Percentiles rank a stretch among this genome's conserved stretches.
Evolutionary conservation across 2,329 filamentous ascomycete genomes (phyloP).

Genomic region (Trichoderma harzianum): DNA sequence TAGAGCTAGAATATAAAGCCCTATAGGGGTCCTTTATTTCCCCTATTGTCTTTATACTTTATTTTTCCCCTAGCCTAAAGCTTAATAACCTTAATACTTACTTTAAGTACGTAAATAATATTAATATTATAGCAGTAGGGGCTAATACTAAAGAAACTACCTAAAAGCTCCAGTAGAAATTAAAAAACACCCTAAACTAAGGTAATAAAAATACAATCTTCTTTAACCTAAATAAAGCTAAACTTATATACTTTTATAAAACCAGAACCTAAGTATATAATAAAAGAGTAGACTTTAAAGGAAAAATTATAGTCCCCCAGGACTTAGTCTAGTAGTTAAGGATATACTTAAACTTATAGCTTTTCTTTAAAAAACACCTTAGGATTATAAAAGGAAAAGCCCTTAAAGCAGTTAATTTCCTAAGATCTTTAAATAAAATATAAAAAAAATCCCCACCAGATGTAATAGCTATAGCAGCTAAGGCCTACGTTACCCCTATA

Average conservation of each 20-base stretch:
- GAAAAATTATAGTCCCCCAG: not conserved
- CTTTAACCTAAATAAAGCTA: no score
- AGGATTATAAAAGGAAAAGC: not conserved
- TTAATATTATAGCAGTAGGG: not conserved
- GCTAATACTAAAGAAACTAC: no score
- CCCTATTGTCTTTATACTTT: not conserved
- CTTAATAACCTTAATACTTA: not conserved
- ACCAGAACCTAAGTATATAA: no score
- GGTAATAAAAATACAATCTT: no score
- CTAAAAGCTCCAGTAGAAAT: not conserved
- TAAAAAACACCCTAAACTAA: no score
- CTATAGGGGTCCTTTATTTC: not conserved
- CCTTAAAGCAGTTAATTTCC: not conserved
- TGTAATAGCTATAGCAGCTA: not conserved
- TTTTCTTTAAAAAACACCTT: not conserved
- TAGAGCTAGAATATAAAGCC: not conserved
- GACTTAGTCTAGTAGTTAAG: not conserved
- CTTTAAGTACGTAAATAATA: not conserved
- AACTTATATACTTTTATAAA: no score
- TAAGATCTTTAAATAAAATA: no score
- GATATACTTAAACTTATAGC: not conserved
- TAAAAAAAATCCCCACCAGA: no score
- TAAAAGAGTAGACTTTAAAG: not conserved
- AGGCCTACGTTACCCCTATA: not conserved
- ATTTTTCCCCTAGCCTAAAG: not conserved